phyloP scores from a whole-genome alignment of 345 rosid species.

The Brassica carinata region DNA sequence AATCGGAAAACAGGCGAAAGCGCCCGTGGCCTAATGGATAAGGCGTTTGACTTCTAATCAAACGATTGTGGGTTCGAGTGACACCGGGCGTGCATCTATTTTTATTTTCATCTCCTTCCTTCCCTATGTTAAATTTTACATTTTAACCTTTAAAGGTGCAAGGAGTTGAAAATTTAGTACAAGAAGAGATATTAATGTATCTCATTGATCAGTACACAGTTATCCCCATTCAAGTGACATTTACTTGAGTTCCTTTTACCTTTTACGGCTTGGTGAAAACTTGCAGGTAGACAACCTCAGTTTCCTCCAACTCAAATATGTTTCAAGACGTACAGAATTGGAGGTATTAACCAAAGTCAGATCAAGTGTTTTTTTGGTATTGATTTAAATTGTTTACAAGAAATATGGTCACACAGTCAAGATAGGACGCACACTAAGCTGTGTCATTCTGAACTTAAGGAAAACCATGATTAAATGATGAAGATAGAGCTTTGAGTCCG shows the following conservation, averaged over 20 bases:
- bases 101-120: neutral
- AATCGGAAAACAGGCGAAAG: neutral
- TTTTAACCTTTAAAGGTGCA: neutral
- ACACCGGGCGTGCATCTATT: constrained; percentile 55
- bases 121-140: neutral
- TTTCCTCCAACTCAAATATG: too few species aligned
- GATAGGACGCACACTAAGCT: too few species aligned
- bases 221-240: neutral
- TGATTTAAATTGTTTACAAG: too few species aligned
- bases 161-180: neutral
- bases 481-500: too few species aligned
- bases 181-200: neutral
- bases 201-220: neutral
- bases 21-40: constrained; percentile 85
- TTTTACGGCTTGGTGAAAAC: neutral
- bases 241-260: neutral
- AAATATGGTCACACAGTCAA: too few species aligned
- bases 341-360: too few species aligned
- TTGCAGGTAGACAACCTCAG: too few species aligned
- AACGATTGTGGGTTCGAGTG: constrained; percentile 89
- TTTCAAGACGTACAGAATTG: too few species aligned
- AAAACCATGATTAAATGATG: too few species aligned
- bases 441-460: too few species aligned
- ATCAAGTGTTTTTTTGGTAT: too few species aligned
- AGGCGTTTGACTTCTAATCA: constrained; percentile 88